These are phyloP conservation scores for Candida sp. DNA, from an alignment of 1,139 yeast genomes.

Conservation along the genomic window DNA sequence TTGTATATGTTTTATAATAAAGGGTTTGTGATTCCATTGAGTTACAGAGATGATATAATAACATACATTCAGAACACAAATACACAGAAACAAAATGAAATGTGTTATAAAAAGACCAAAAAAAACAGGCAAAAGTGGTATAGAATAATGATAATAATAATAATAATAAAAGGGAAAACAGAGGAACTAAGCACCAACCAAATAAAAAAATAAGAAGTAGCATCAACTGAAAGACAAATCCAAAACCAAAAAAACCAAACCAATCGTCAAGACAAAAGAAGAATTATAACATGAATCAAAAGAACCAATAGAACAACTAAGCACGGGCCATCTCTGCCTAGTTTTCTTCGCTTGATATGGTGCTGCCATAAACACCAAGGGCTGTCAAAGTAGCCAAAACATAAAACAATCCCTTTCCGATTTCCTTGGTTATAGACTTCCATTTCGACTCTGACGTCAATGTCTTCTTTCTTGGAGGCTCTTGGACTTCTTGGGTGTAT, in stretches of 20 bases:
- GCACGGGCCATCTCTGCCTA: background rate
- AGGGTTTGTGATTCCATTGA: background rate
- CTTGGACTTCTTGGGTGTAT: background rate
- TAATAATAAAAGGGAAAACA: background rate
- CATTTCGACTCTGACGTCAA: constrained; percentile 10
- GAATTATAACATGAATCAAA: background rate
- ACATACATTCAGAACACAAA: constrained; percentile 1
- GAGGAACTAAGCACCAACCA: background rate
- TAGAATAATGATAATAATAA: background rate
- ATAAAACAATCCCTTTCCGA: constrained; percentile 38
- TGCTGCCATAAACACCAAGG: constrained; percentile 41
- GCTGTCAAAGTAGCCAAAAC: constrained; percentile 40
- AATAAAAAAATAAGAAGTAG: too few relatives aligned
- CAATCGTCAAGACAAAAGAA: background rate
- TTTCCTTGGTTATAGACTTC: constrained; percentile 33
- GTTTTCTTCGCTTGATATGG: constrained; percentile 12
- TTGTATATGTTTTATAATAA: background rate
- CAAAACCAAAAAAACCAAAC: constrained; percentile 1
- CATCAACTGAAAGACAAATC: background rate
- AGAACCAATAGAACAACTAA: background rate
- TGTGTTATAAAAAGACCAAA: background rate
- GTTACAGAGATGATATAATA: background rate
- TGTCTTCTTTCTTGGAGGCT: constrained; percentile 15
- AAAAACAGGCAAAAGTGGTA: background rate
- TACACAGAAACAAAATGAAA: background rate